Evolutionary conservation across 768 basidiomycete species (phyloP), one percentile per base, ranked within the genome.

Genomic region (Suillus lakei): DNA sequence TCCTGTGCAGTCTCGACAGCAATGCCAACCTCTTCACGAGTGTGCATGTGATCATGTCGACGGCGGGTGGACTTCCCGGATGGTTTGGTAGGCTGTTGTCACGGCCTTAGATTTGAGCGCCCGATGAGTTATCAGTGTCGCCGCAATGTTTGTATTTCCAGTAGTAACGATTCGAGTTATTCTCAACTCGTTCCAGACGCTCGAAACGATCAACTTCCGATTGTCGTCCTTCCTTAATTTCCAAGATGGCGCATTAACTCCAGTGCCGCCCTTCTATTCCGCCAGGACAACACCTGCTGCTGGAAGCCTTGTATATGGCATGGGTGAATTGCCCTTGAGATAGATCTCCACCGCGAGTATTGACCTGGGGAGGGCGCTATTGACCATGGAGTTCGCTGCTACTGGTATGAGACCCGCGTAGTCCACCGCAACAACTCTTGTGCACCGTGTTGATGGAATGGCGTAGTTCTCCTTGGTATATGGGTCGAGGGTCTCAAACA

Each of bases 401-500:
- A 89, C 86, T 0, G 96, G 95, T 43, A 97, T 86, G 1, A 88
- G 89, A 3, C 95, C 96, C 10, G 90, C 89, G 72, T 90, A 94
- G 76, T 98, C 96, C 65, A 96, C 84, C 1, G 93, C 91, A 4
- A 92, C 87, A 50, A 97, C 81, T 63, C 93, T 84, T 50, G 92
- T 95, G 75, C 94, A 96, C 54, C 91, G 79, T 46, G 96, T 94
- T 4, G 95, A 98, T 1, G 96, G 98, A 53, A 99, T 97, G 15
- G 93, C 87, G 73, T 95, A 97, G 68, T 94, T 95, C 77, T 97
- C 95, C 66, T 90, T 90, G 28, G 93, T 91, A 70, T 98, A 98
- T 0, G 96, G 96, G 73, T 98, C 97, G 56, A 98, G 85, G 5
- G 97, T 98, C 80, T 99, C 95, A 70, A 97, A 78, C 36, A 97